These are phyloP conservation scores for Misopates orontium DNA, from an alignment of 257 asterid genomes.

Conservation along the genomic window DNA sequence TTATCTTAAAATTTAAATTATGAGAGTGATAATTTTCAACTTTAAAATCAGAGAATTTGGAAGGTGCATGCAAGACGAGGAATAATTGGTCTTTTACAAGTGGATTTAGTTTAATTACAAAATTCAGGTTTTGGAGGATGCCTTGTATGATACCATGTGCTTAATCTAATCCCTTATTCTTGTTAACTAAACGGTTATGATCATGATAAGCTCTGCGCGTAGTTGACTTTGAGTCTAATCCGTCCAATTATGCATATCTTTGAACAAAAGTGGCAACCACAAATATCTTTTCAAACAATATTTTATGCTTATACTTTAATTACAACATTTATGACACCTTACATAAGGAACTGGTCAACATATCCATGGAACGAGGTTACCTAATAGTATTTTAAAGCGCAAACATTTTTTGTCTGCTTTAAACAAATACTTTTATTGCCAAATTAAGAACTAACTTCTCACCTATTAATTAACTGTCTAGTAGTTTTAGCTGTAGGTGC, in stretches of 20 bases:
- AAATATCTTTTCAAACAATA: neutral
- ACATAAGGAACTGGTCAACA: neutral
- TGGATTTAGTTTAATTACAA: neutral
- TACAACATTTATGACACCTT: neutral
- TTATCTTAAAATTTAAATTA: too few relatives aligned
- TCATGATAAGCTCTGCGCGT: neutral
- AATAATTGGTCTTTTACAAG: neutral
- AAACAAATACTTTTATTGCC: too few relatives aligned
- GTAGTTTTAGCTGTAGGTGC: too few relatives aligned
- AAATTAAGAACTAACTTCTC: too few relatives aligned
- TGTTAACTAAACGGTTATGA: neutral
- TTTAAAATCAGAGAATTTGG: too few relatives aligned
- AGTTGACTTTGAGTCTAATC: neutral
- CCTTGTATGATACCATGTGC: constrained; percentile 16
- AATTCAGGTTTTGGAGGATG: constrained; percentile 8
- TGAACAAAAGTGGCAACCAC: neutral
- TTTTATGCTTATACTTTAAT: neutral
- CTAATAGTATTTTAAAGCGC: neutral
- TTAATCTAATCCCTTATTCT: neutral
- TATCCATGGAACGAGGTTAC: neutral
- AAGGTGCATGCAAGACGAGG: neutral
- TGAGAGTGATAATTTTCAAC: too few relatives aligned
- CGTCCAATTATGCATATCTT: neutral
- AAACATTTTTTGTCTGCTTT: neutral
- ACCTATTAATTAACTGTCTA: too few relatives aligned